A percentile compares a stretch with the other conserved stretches of the same genome.
Evolutionary conservation across 768 basidiomycete species (phyloP).

Genomic region (Naganishia friedmannii): DNA sequence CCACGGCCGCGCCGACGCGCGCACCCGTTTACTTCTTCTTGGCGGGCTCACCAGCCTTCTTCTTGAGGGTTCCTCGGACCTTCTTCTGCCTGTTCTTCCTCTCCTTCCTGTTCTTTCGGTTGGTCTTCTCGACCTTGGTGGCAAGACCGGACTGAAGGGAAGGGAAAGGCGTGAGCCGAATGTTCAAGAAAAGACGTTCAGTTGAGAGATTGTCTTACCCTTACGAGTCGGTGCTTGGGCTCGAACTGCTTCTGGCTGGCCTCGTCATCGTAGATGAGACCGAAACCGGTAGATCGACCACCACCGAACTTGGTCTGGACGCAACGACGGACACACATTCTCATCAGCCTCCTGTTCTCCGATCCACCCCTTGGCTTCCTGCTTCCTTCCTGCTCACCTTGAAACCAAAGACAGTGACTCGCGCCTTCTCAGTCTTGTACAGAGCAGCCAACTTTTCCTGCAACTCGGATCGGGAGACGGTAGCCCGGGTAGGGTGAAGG

Average conservation of each 20-base stretch:
- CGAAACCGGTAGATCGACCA: conserved; percentile 94
- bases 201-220: conserved; percentile 62
- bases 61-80: conserved; percentile 95
- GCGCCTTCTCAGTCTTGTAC: conserved; percentile 88
- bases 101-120: conserved; percentile 98
- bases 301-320: conserved; percentile 89
- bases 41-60: conserved; percentile 65
- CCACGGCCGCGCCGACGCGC: neutral
- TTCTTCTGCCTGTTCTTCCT: conserved; percentile 99
- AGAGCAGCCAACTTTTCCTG: conserved; percentile 83
- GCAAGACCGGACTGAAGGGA: conserved; percentile 53
- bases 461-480: conserved; percentile 87
- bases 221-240: conserved; percentile 88
- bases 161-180: neutral
- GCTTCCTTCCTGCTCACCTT: conserved; percentile 33
- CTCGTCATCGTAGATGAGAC: conserved; percentile 95
- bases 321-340: neutral
- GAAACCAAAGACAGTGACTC: conserved; percentile 91
- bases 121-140: conserved; percentile 80
- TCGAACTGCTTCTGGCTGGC: conserved; percentile 93
- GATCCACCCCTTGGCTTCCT: neutral
- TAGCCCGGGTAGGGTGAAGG: conserved; percentile 83
- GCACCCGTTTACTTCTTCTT: conserved; percentile 51
- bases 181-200: neutral
- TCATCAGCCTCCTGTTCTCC: neutral